These are phyloP conservation scores for Cercospora zeae-maydis DNA, from an alignment of 2,329 filamentous ascomycete species.

Conservation along the genomic window DNA sequence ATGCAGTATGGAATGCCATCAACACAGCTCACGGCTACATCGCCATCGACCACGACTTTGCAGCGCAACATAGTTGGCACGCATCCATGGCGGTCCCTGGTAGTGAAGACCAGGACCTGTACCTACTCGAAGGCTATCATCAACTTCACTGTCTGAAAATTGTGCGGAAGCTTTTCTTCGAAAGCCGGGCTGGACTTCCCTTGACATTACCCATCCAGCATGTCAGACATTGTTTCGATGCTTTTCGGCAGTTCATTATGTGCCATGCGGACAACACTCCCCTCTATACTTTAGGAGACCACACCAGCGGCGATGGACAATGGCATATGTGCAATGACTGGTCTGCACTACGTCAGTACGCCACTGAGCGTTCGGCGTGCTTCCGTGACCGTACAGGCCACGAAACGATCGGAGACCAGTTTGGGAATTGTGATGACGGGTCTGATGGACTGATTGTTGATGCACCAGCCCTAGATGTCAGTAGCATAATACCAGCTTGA, in stretches of 20 bases:
- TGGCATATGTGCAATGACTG: conserved; percentile 20
- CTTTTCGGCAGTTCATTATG: conserved; percentile 20
- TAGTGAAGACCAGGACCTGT: conserved; percentile 10
- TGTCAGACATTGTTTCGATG: conserved; percentile 21
- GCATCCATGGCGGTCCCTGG: conserved; percentile 15
- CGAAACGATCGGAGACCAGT: conserved; percentile 9
- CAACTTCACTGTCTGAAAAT: conserved; percentile 22
- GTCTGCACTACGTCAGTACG: conserved; percentile 20
- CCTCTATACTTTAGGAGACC: conserved; percentile 13
- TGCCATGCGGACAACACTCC: conserved; percentile 19
- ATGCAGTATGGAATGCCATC: conserved; percentile 15
- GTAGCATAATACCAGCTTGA: background rate
- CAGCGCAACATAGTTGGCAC: conserved; percentile 6
- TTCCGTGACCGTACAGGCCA: conserved; percentile 9
- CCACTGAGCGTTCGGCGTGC: conserved; percentile 19
- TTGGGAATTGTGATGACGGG: conserved; percentile 17
- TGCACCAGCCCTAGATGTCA: conserved; percentile 1
- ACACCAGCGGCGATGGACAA: conserved; percentile 19
- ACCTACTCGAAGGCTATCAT: conserved; percentile 21
- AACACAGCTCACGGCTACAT: conserved; percentile 17
- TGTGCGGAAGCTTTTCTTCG: conserved; percentile 12
- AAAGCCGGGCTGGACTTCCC: conserved; percentile 1
- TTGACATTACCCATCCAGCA: conserved; percentile 18
- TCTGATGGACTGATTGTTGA: conserved; percentile 13
- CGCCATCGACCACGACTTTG: conserved; percentile 12